Evolutionary conservation across 768 basidiomycete genomes (phyloP).

Genomic region (Tulasnella sp.): DNA sequence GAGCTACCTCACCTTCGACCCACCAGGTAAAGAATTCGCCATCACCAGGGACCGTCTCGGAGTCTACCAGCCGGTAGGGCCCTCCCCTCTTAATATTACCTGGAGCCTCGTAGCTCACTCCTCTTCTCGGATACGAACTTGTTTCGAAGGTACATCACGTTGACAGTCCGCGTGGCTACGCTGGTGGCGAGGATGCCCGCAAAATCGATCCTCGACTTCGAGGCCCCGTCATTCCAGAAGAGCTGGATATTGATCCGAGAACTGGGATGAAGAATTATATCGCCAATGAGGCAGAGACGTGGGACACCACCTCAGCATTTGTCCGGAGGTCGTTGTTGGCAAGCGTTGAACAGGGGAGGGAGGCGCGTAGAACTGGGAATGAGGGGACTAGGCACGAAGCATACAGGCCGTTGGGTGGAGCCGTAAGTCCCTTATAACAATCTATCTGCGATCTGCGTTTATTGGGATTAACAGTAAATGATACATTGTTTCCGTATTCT

Average conservation of each 20-base stretch:
- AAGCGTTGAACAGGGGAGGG: slow-evolving; percentile 69
- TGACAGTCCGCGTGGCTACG: slow-evolving; percentile 87
- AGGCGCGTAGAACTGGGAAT: slow-evolving; percentile 37
- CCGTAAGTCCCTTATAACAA: slow-evolving; percentile 19
- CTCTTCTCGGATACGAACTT: neutral
- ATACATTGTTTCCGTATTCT: too few species aligned
- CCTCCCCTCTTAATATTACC: neutral
- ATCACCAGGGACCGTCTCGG: slow-evolving; percentile 9
- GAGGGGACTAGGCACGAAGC: slow-evolving; percentile 67
- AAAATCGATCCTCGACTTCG: slow-evolving; percentile 66
- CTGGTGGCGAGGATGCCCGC: slow-evolving; percentile 67
- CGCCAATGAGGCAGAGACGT: slow-evolving; percentile 62
- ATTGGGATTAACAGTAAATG: too few species aligned
- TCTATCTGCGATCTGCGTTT: too few species aligned
- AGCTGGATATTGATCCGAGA: slow-evolving; percentile 71
- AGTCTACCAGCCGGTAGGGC: slow-evolving; percentile 7
- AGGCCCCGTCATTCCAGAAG: slow-evolving; percentile 71
- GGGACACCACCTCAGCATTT: slow-evolving; percentile 79
- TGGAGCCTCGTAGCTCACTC: neutral
- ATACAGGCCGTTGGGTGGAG: slow-evolving; percentile 66
- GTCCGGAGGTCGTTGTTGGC: slow-evolving; percentile 61
- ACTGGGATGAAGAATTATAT: slow-evolving; percentile 96
- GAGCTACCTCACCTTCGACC: neutral
- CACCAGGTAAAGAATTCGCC: neutral
- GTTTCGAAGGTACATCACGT: slow-evolving; percentile 50